Evolutionary conservation across 306 rosid species (phyloP).

Genomic region (Lathyrus aphaca): DNA sequence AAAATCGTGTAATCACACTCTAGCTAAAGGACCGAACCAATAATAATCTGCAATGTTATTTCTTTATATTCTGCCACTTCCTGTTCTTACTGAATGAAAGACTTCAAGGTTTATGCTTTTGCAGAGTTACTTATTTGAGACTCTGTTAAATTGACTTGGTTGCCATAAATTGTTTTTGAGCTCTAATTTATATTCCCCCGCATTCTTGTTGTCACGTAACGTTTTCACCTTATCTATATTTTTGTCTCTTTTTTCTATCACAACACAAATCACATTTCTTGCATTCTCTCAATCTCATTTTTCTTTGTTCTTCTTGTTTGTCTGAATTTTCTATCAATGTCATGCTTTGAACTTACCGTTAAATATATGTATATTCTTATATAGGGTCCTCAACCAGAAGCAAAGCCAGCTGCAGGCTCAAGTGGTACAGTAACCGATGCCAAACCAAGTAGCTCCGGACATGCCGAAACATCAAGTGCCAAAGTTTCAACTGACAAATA

Average conservation of each 20-base stretch:
- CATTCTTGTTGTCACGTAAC: background rate
- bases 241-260: background rate
- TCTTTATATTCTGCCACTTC: constrained; percentile 11
- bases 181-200: background rate
- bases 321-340: constrained; percentile 1
- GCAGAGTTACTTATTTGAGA: constrained; percentile 1
- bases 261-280: background rate
- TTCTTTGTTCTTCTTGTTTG: background rate
- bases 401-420: constrained; percentile 48
- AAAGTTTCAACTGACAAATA: constrained; percentile 81
- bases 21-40: background rate
- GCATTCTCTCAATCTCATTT: background rate
- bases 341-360: constrained; percentile 28
- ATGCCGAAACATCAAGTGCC: constrained; percentile 56
- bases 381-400: constrained; percentile 86
- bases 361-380: constrained; percentile 24
- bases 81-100: background rate
- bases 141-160: background rate
- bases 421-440: constrained; percentile 66
- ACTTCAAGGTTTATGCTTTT: constrained; percentile 2
- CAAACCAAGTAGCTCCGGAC: constrained; percentile 55
- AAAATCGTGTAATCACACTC: background rate
- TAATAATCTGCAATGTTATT: constrained; percentile 9
- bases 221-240: background rate
- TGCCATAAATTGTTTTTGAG: constrained; percentile 20